Conservation (phyloP, 179 eudicot species). For the Beta lomatogona region DNA sequence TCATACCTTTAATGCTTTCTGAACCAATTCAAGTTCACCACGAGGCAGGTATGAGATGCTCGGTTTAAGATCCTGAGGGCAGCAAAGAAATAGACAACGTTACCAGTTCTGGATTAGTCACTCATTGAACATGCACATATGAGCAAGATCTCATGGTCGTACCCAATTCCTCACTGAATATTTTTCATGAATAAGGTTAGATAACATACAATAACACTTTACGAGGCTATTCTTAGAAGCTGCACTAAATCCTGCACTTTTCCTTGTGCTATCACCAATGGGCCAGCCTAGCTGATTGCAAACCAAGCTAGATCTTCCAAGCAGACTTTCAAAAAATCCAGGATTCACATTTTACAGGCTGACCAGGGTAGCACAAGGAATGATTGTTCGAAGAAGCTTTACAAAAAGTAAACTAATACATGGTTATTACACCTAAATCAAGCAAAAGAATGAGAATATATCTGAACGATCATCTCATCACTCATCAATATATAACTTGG, state of each 20-base stretch:
- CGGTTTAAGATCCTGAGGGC: constrained; percentile 77
- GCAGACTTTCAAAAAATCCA: background rate
- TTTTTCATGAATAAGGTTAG: background rate
- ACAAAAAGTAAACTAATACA: background rate
- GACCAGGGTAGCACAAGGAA: background rate
- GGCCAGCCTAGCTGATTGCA: background rate
- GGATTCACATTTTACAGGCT: background rate
- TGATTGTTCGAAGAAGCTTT: background rate
- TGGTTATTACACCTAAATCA: background rate
- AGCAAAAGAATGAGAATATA: background rate
- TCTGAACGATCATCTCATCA: background rate
- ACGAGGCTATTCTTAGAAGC: background rate
- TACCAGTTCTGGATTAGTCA: background rate
- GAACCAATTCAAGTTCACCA: constrained; percentile 74
- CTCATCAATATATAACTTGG: background rate
- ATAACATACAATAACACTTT: background rate
- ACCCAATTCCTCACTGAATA: background rate
- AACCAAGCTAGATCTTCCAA: background rate
- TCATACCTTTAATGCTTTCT: constrained; percentile 72
- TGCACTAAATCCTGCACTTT: background rate
- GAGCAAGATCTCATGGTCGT: constrained; percentile 8
- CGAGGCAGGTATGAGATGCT: constrained; percentile 72
- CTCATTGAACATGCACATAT: background rate
- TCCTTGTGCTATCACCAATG: background rate
- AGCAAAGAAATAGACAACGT: constrained; percentile 14